These are phyloP conservation scores for Cercospora zeina DNA, from an alignment of 2,329 filamentous ascomycete species.

Conservation along the genomic window DNA sequence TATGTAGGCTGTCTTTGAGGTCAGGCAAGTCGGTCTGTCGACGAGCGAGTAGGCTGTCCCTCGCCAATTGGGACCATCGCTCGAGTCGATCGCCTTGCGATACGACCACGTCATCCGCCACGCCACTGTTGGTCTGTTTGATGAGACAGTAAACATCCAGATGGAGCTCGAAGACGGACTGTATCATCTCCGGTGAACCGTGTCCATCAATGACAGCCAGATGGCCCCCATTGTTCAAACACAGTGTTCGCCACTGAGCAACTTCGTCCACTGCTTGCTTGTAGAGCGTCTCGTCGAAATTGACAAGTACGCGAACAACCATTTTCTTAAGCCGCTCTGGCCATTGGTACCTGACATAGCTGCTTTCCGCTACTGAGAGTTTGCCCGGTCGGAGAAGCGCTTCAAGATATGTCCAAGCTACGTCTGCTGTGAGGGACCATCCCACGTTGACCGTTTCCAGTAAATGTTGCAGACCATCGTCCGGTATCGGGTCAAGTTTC, in stretches of 20 bases:
- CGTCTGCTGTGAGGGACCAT: constrained; percentile 53
- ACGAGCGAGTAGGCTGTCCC: constrained; percentile 53
- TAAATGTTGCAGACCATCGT: constrained; percentile 46
- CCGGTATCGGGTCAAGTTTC: constrained; percentile 26
- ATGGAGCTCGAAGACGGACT: constrained; percentile 67
- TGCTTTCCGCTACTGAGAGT: constrained; percentile 31
- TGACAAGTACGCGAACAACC: constrained; percentile 55
- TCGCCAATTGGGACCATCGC: constrained; percentile 61
- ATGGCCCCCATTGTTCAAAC: not conserved
- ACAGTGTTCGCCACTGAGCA: constrained; percentile 7
- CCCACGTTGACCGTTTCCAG: constrained; percentile 49
- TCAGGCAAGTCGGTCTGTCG: constrained; percentile 21
- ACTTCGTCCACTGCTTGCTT: constrained; percentile 23
- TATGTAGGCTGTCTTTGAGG: constrained; percentile 47
- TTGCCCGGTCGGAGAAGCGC: constrained; percentile 50
- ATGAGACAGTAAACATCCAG: constrained; percentile 66
- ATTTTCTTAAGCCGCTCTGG: constrained; percentile 56
- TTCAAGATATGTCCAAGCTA: constrained; percentile 57
- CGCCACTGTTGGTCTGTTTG: constrained; percentile 60
- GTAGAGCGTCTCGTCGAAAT: constrained; percentile 57
- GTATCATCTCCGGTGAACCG: constrained; percentile 53
- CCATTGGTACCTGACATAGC: constrained; percentile 58
- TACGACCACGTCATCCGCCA: constrained; percentile 53
- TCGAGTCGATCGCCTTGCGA: constrained; percentile 60
- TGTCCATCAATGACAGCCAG: not conserved